phyloP scores from a whole-genome alignment of 352 stramenopile species.

The Pelagophyceae sp. region DNA sequence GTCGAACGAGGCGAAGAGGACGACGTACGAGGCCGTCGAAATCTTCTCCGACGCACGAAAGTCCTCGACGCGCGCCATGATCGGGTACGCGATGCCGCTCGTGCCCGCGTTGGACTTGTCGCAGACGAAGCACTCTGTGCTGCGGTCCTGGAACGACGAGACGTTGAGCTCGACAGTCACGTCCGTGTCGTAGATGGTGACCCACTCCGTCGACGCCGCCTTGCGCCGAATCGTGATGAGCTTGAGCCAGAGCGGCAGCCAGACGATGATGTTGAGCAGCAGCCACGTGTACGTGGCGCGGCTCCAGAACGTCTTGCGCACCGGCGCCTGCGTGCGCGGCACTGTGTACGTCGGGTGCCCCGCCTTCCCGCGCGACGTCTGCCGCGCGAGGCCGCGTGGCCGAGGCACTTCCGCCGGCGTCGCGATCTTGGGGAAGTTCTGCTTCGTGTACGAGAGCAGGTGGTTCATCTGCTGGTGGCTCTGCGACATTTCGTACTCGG shows the following conservation, averaged over 20 bases:
- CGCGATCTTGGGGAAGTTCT: not conserved
- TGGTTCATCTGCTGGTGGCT: not conserved
- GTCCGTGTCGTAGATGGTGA: not conserved
- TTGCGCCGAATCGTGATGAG: not conserved
- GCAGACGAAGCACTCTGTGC: not conserved
- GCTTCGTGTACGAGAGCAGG: not conserved
- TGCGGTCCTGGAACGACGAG: not conserved
- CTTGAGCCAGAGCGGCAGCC: constrained; percentile 11
- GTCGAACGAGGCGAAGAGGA: constrained; percentile 8
- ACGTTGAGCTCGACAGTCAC: not conserved
- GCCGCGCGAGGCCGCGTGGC: not conserved
- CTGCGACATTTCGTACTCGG: no score
- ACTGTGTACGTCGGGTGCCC: not conserved
- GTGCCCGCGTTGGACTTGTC: not conserved
- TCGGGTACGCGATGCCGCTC: not conserved
- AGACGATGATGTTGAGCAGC: constrained; percentile 12
- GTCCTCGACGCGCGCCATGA: not conserved
- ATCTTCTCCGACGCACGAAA: not conserved
- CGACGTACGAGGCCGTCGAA: constrained; percentile 1
- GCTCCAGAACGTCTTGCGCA: not conserved
- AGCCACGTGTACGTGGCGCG: not conserved
- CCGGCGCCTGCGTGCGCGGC: not conserved
- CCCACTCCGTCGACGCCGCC: not conserved
- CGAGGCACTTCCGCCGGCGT: not conserved
- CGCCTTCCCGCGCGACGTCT: not conserved